Evolutionary conservation across 352 stramenopile genomes (phyloP), one percentile per base, ranked within the genome.

Genomic region (Pythium insidiosum): DNA sequence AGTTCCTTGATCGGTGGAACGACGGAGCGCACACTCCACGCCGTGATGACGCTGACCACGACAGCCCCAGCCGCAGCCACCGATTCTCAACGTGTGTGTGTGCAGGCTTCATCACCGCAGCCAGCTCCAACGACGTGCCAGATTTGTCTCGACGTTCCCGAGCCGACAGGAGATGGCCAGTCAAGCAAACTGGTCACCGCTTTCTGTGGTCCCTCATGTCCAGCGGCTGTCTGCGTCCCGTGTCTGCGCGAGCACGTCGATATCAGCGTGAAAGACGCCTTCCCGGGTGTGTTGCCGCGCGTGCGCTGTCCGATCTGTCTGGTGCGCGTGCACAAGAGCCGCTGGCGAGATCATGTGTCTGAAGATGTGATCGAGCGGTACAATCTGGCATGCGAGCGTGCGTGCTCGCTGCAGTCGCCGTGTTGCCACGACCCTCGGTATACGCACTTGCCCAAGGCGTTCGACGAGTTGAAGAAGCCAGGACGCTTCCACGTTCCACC

Each of bases 301-400:
- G 50, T 64, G 11, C 43, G 40, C 3, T 64, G 56, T 15, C 56
- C 56, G 18, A 53, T 59, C 40, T 64, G 56, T 20, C 44, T 64
- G 24, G 37, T 53, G 23, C 30, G 35, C 6, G 19, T 63, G 25
- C 37, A 47, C 48, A 63, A 63, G 44, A 37, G 40, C 10, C 24
- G 40, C 23, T 64, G 56, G 56, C 16, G 33, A 5, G 15, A 16
- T 2, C 4, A 47, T 24, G 36, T 25, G n/a, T 40, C 31, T 2
- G 6, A 25, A 1, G 19, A 41, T 6, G 35, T 48, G 7, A 12
- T 52, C 23, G 16, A 19, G 1, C 50, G 36, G 15, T 65, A 50
- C 38, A 16, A n/a, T 3, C 20, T 26, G 10, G 40, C 45, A 6
- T 61, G 50, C 33, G 19, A 38, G 7, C 37, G 9, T 7, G 49